Base-by-base conservation (phyloP, 1,284 basidiomycete genomes). In the Ustilago crameri region DNA sequence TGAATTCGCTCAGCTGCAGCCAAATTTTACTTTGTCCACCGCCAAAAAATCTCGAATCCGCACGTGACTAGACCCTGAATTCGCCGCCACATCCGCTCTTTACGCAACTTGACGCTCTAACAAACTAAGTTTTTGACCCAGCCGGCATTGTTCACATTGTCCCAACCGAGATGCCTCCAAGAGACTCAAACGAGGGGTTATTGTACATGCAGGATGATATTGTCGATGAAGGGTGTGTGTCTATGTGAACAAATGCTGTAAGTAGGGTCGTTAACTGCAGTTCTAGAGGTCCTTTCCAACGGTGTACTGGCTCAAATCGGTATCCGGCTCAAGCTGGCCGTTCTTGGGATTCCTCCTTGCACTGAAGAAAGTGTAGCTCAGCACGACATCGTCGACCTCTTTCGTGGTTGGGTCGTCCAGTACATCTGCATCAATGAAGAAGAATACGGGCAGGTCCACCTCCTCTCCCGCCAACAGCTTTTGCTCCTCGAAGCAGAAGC, bases 401-500 rank as follows among this genome's bases (percentile, higher is more conserved):
- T 90, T 88, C 83, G 94, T 92, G 3, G 89, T 85, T 2, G 93
- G 93, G 77, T 98, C 96, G 15, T 98, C 94, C 42, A 95, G 86
- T 60, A 97, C 90, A 81, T 98, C 96, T 63, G 92, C 91, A 86
- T 99, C 96, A 74, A 98, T 95, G 86, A 99, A 99, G 87, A 98
- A 99, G 69, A 98, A 89, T 26, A 99, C 88, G 17, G 96, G 96
- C 87, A 98, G 91, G 84, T 99, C 96, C 18, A 99, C 93, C 84
- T 98, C 95, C 85, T 98, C 96, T 22, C 91, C 91, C 0, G 95
- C 95, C 22, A 97, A 86, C 18, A 99, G 88, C 78, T 91, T 92
- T 84, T 99, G 96, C 84, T 98, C 96, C 84, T 99, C 96, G 77
- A 98, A 98, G 85, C 96, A 99, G 87, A 99, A 99, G 78, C 96